Evolutionary conservation across 2,329 filamentous ascomycete species (phyloP).

Genomic region (Escovopsis sp.): DNA sequence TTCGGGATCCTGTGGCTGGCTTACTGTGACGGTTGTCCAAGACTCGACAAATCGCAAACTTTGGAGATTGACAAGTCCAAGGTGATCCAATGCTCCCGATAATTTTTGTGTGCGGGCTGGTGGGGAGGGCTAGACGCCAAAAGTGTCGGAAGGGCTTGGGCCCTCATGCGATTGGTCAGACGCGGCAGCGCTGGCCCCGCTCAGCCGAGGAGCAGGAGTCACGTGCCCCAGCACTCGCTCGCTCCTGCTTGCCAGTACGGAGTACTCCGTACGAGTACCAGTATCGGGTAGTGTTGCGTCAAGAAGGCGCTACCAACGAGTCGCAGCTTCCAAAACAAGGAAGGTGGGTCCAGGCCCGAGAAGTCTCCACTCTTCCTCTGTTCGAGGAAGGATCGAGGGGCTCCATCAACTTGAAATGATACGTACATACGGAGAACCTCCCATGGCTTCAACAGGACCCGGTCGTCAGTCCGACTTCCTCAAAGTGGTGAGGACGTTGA

Average conservation of each 20-base stretch:
- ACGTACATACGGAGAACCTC: too few species aligned
- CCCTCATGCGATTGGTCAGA: conserved; percentile 19
- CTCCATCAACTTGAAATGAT: too few species aligned
- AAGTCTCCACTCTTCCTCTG: too few species aligned
- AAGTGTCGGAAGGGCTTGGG: conserved; percentile 21
- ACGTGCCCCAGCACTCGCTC: conserved; percentile 10
- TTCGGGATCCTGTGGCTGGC: conserved; percentile 22
- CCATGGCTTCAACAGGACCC: too few species aligned
- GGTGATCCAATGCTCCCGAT: conserved; percentile 20
- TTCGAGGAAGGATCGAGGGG: too few species aligned
- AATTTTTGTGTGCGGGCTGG: conserved; percentile 27
- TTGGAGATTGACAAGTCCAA: conserved; percentile 25
- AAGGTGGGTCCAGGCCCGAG: too few species aligned
- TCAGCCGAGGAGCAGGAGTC: not conserved
- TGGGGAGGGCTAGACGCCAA: conserved; percentile 23
- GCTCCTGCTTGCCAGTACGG: not conserved
- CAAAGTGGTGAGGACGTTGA: too few species aligned
- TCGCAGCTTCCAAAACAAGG: too few species aligned
- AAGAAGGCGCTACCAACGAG: too few species aligned
- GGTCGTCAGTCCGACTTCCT: too few species aligned
- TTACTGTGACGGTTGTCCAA: conserved; percentile 34
- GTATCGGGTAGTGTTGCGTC: too few species aligned
- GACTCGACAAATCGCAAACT: conserved; percentile 28
- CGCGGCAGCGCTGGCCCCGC: conserved; percentile 7
- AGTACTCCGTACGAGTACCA: too few species aligned